Evolutionary conservation across 2,329 filamentous ascomycete genomes (phyloP).

Genomic region (Nannizziopsis arthrosporioides): DNA sequence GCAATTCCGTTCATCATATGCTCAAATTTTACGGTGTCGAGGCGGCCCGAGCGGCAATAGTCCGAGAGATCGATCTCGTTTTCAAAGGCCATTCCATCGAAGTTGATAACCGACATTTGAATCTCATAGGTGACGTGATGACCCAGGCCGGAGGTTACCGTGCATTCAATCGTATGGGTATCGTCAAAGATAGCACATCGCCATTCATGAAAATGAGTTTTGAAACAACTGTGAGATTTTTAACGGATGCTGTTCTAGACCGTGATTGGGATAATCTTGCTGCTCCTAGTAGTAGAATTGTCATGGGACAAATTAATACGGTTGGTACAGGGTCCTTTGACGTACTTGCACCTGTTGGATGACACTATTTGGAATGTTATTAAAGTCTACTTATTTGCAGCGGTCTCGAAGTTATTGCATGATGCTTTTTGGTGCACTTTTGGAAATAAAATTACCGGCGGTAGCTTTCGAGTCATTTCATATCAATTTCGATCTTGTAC

Average conservation of each 20-base stretch:
- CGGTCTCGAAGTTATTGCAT: background rate
- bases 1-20: constrained; percentile 84
- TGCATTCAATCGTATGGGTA: constrained; percentile 82
- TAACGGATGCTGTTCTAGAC: constrained; percentile 83
- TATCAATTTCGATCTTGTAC: no score
- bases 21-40: constrained; percentile 83
- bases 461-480: background rate
- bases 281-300: constrained; percentile 76
- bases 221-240: constrained; percentile 88
- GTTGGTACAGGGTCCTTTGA: constrained; percentile 90
- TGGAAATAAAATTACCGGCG: constrained; percentile 9
- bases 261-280: constrained; percentile 80
- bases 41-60: constrained; percentile 76
- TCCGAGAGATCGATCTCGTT: constrained; percentile 71
- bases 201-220: constrained; percentile 99
- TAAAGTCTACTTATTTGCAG: background rate
- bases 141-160: constrained; percentile 83
- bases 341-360: constrained; percentile 51
- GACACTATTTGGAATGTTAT: constrained; percentile 12
- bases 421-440: background rate
- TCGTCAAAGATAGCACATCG: constrained; percentile 65
- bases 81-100: constrained; percentile 85
- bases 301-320: constrained; percentile 69
- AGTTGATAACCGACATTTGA: constrained; percentile 84
- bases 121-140: constrained; percentile 95